Evolutionary conservation across 1,284 basidiomycete genomes (phyloP), one percentile per base, ranked within the genome.

Genomic region (Mycosarcoma maydis): DNA sequence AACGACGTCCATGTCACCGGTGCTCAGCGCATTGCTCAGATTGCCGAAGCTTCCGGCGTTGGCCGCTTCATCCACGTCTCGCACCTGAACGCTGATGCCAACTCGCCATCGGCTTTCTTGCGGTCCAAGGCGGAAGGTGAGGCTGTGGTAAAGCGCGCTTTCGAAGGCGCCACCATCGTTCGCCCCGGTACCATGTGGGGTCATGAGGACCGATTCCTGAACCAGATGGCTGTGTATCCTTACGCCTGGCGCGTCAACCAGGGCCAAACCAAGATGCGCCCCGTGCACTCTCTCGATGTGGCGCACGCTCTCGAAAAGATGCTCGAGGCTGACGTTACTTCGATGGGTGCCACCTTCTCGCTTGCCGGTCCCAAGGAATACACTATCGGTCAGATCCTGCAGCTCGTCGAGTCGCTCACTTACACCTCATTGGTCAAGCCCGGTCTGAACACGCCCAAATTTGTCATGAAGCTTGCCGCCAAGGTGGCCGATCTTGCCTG

Each of bases 191-290:
- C 86, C 32, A 88, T 98, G 88, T 99, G 86, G 83, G 95, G 95
- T 14, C 89, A 91, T 80, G 96, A 99, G 84, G 95, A 99, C 85
- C 92, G 91, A 82, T 85, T 98, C 52, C 83, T 98, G 78, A 96
- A 92, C 83, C 93, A 92, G 82, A 92, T 97, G 83, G 90, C 92
- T 44, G 92, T 88, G 74, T 95, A 90, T 87, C 91, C 95, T n/a
- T 90, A 92, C 71, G 90, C 92, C 85, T 97, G 90, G 92, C 91
- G 92, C 82, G 87, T 98, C 69, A 98, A 98, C 85, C 84, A 90
- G 75, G 91, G 88, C 45, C 84, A 90, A 82, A 95, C 95, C 20
- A 89, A 88, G 84, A 88, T 92, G 82, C 90, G 92, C 33, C 95
- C 96, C 2, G 91, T 91, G 34, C 94, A 98, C 87, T 90, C 93